These are phyloP conservation scores for Mortierella sp. DNA, from an alignment of 371 early-diverging fungal species.

Conservation along the genomic window DNA sequence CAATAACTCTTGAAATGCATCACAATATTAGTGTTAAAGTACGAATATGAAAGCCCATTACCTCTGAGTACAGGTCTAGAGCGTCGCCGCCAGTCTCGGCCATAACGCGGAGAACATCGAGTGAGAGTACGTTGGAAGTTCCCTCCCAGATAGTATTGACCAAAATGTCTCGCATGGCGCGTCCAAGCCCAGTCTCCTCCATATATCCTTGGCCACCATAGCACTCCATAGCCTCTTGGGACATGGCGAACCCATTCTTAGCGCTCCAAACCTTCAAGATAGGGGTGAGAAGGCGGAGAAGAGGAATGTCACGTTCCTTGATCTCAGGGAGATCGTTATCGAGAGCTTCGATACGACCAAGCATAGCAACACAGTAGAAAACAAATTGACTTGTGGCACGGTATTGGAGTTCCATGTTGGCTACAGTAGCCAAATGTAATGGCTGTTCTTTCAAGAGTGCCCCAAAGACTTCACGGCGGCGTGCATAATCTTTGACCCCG, in stretches of 20 bases:
- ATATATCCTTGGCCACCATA: constrained; percentile 81
- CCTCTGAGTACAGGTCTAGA: constrained; percentile 56
- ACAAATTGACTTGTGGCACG: constrained; percentile 66
- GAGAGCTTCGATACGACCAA: constrained; percentile 67
- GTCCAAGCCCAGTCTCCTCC: constrained; percentile 76
- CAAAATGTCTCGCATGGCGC: constrained; percentile 69
- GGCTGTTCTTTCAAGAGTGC: constrained; percentile 64
- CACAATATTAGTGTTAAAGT: not conserved
- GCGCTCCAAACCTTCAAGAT: constrained; percentile 71
- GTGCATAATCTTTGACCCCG: constrained; percentile 72
- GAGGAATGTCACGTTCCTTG: constrained; percentile 51
- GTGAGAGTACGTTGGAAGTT: constrained; percentile 74
- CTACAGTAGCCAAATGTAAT: constrained; percentile 70
- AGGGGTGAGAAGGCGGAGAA: constrained; percentile 76
- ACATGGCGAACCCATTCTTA: constrained; percentile 62
- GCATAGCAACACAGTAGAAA: constrained; percentile 67
- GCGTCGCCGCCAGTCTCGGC: constrained; percentile 62
- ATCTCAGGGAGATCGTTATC: constrained; percentile 44
- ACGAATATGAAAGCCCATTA: constrained; percentile 15
- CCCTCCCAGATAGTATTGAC: constrained; percentile 84
- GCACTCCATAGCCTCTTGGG: constrained; percentile 74
- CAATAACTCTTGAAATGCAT: not conserved
- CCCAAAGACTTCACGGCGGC: constrained; percentile 62
- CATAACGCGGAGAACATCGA: constrained; percentile 75
- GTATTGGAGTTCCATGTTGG: constrained; percentile 64